Evolutionary conservation across 495 filamentous ascomycete species (phyloP).

Genomic region (Aspergillus incahuasiensis): DNA sequence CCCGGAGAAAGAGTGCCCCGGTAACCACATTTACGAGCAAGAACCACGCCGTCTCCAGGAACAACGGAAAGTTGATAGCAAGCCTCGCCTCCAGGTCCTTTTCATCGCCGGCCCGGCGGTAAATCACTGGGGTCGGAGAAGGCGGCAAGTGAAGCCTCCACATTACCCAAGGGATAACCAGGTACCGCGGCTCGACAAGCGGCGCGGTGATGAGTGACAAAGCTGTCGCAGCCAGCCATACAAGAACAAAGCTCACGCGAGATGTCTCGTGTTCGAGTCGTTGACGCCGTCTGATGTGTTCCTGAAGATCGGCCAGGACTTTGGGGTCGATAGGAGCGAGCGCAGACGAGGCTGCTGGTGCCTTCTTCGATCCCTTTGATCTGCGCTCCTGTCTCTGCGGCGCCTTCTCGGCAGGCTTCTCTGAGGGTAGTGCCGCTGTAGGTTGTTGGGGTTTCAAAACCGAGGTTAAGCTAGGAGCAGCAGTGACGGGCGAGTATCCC

Average conservation of each 20-base stretch:
- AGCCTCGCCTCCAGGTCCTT: conserved; percentile 24
- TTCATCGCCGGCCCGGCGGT: conserved; percentile 20
- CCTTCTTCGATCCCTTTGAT: conserved; percentile 22
- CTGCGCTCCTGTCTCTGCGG: conserved; percentile 23
- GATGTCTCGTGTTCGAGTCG: conserved; percentile 27
- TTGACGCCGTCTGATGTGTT: conserved; percentile 33
- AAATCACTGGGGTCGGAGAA: conserved; percentile 30
- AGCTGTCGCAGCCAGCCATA: conserved; percentile 68
- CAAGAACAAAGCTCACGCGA: conserved; percentile 52
- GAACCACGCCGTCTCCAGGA: conserved; percentile 77
- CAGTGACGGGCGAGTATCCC: conserved; percentile 31
- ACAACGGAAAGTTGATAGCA: conserved; percentile 42
- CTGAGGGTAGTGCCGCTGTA: conserved; percentile 5
- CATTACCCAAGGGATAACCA: conserved; percentile 91
- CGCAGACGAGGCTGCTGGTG: conserved; percentile 1
- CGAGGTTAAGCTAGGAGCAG: conserved; percentile 24
- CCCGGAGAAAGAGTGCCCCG: conserved; percentile 74
- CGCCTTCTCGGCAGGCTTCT: conserved; percentile 23
- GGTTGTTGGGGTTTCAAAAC: conserved; percentile 18
- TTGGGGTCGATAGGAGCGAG: conserved; percentile 28
- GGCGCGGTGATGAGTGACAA: conserved; percentile 82
- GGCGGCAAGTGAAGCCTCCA: conserved; percentile 78
- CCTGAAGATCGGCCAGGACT: conserved; percentile 30
- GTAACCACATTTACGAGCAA: conserved; percentile 65
- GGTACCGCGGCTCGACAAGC: conserved; percentile 90